These are phyloP conservation scores for Aureobasidium sp. DNA, from an alignment of 2,329 filamentous ascomycete genomes.

Conservation along the genomic window DNA sequence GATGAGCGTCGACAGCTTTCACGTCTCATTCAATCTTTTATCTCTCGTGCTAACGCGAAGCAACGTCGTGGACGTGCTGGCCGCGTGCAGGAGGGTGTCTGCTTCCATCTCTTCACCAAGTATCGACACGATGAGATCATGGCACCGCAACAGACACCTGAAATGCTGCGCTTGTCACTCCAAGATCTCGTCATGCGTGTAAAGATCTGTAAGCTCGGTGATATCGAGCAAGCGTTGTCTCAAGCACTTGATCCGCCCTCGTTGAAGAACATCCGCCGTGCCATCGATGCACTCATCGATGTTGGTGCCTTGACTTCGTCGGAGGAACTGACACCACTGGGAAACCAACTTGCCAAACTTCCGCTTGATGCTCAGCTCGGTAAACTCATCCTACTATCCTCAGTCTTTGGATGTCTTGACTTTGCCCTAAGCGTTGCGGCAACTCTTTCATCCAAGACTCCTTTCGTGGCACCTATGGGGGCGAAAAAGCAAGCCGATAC, in stretches of 20 bases:
- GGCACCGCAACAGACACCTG: conserved; percentile 88
- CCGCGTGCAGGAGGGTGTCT: conserved; percentile 88
- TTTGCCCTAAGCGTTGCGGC: conserved; percentile 87
- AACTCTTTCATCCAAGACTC: conserved; percentile 88
- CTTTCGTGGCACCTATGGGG: conserved; percentile 80
- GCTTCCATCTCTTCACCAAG: conserved; percentile 93
- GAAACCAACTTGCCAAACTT: conserved; percentile 76
- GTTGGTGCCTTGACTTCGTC: conserved; percentile 75
- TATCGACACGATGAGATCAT: conserved; percentile 77
- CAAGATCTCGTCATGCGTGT: conserved; percentile 94
- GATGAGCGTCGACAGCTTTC: conserved; percentile 90
- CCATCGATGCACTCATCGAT: conserved; percentile 87
- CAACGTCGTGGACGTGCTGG: conserved; percentile 90
- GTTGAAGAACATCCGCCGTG: conserved; percentile 83
- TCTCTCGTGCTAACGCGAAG: conserved; percentile 91
- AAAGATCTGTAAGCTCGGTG: conserved; percentile 93
- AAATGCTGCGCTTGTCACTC: conserved; percentile 88
- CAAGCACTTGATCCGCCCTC: conserved; percentile 86
- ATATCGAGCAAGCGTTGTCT: conserved; percentile 81
- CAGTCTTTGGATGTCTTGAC: conserved; percentile 84
- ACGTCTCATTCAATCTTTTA: conserved; percentile 85
- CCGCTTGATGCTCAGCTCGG: conserved; percentile 92
- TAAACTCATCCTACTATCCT: conserved; percentile 81
- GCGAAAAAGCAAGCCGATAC: conserved; percentile 75
- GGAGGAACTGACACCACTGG: conserved; percentile 82